These are phyloP conservation scores for Gentiana dahurica DNA, from an alignment of 257 asterid species.

Conservation along the genomic window DNA sequence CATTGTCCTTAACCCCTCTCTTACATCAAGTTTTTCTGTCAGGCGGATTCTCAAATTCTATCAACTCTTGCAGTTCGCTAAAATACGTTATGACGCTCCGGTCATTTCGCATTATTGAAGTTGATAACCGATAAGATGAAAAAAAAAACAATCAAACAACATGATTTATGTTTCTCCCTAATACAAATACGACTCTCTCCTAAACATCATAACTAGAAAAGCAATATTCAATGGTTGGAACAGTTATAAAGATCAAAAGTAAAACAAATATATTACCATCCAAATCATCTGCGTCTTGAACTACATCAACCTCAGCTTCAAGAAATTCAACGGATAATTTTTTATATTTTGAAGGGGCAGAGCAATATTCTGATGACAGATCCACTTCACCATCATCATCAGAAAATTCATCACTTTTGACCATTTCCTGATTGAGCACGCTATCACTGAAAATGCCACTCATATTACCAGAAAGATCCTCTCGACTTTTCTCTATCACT, in stretches of 20 bases:
- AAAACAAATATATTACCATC: conserved; percentile 38
- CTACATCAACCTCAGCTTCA: conserved; percentile 59
- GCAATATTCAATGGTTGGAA: too few relatives aligned
- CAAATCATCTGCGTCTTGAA: conserved; percentile 54
- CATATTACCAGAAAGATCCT: conserved; percentile 16
- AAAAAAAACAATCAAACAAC: too few relatives aligned
- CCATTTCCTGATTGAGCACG: conserved; percentile 19
- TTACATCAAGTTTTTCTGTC: too few relatives aligned
- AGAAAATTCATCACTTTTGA: conserved; percentile 24
- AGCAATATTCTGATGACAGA: conserved; percentile 13
- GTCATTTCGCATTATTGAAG: too few relatives aligned
- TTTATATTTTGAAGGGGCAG: conserved; percentile 27
- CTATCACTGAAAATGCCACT: conserved; percentile 15
- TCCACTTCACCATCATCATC: conserved; percentile 28
- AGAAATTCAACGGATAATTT: conserved; percentile 53
- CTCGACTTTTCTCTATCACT: conserved; percentile 16
- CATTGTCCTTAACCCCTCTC: too few relatives aligned
- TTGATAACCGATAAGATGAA: too few relatives aligned
- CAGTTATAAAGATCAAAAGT: not conserved
- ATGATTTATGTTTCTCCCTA: too few relatives aligned
- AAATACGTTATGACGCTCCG: too few relatives aligned
- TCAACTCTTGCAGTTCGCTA: too few relatives aligned
- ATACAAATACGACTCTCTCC: too few relatives aligned
- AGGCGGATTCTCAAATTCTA: too few relatives aligned
- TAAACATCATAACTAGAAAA: too few relatives aligned